Conservation (phyloP, 805 yeast species). For the Candida khao-thaluensis region DNA sequence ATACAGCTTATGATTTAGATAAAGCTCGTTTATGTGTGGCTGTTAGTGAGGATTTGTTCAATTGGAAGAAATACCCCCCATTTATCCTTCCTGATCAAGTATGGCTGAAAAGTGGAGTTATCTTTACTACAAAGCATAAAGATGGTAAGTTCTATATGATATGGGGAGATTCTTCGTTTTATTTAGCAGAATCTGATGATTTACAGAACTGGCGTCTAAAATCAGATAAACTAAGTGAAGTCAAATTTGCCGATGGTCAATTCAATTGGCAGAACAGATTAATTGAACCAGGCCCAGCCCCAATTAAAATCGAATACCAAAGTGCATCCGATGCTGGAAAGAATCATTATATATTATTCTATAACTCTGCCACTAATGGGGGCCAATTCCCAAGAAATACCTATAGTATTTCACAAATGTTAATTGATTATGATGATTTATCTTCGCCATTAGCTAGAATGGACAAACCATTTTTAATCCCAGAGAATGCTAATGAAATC, state of each 20-base stretch:
- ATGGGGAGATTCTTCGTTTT: constrained; percentile 42
- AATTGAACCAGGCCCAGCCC: constrained; percentile 44
- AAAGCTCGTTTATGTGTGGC: constrained; percentile 43
- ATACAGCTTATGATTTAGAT: constrained; percentile 37
- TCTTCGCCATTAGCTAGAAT: constrained; percentile 39
- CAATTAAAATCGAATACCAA: constrained; percentile 29
- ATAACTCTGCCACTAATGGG: constrained; percentile 40
- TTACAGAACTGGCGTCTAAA: constrained; percentile 32
- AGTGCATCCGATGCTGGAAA: constrained; percentile 12
- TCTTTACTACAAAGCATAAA: constrained; percentile 29
- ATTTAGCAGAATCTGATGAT: constrained; percentile 36
- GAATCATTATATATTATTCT: constrained; percentile 37
- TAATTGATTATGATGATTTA: constrained; percentile 39
- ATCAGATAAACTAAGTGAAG: constrained; percentile 18
- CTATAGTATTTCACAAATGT: constrained; percentile 39
- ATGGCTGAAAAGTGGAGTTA: constrained; percentile 45
- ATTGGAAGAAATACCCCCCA: constrained; percentile 40
- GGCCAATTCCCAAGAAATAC: constrained; percentile 30
- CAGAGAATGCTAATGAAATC: constrained; percentile 33
- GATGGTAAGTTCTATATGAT: constrained; percentile 43
- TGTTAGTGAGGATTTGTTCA: constrained; percentile 32
- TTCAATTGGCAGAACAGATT: constrained; percentile 34
- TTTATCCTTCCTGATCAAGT: constrained; percentile 22
- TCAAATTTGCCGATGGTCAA: constrained; percentile 27
- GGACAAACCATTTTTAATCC: constrained; percentile 35